Conservation (phyloP, 176 grass and related monocot species). For the bread wheat (Triticum aestivum) region DNA sequence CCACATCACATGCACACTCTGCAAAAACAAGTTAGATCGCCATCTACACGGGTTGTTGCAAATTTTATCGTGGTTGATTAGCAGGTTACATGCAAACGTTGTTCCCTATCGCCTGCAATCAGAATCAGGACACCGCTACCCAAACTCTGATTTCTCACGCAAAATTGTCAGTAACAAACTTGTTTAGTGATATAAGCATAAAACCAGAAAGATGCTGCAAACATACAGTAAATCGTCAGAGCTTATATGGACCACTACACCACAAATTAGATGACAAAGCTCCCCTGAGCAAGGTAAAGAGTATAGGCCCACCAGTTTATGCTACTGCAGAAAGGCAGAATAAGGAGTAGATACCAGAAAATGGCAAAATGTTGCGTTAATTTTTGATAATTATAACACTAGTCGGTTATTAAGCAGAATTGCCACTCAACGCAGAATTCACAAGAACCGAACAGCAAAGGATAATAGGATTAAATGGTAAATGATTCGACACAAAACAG, state of each 20-base stretch:
- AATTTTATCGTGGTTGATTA: too few species aligned
- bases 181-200: not conserved
- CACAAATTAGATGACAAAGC: not conserved
- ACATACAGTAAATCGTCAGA: not conserved
- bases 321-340: too few species aligned
- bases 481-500: not conserved
- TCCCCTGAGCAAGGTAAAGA: too few species aligned
- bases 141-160: not conserved
- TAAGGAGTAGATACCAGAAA: too few species aligned
- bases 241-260: conserved; percentile 7
- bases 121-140: not conserved
- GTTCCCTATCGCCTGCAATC: not conserved
- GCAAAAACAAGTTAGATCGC: too few species aligned
- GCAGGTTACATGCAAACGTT: too few species aligned
- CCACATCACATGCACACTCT: too few species aligned
- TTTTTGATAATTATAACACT: not conserved
- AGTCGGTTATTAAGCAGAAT: conserved; percentile 1
- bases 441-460: not conserved
- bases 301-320: not conserved
- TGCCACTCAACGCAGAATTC: not conserved
- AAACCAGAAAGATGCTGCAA: not conserved
- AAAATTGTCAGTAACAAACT: conserved; percentile 24
- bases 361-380: too few species aligned
- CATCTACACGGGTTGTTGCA: too few species aligned
- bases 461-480: not conserved